These are phyloP conservation scores for Cladosporium sphaerospermum DNA, from an alignment of 2,329 filamentous ascomycete genomes.

Conservation along the genomic window DNA sequence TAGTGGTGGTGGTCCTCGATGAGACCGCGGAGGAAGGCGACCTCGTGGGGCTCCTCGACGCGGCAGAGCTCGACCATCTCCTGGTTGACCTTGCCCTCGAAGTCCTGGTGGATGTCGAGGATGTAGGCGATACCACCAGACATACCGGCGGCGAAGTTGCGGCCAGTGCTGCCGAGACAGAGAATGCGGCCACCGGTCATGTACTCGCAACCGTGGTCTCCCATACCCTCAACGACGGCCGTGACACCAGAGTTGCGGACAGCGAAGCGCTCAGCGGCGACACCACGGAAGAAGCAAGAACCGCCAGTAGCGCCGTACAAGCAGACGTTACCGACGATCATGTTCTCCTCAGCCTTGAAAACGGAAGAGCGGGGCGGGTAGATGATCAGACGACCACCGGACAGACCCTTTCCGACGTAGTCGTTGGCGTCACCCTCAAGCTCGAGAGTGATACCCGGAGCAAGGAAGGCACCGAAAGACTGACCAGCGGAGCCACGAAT, in stretches of 20 bases:
- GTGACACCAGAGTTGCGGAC: constrained; percentile 94
- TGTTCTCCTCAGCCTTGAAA: constrained; percentile 94
- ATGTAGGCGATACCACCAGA: constrained; percentile 96
- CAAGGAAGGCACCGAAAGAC: constrained; percentile 91
- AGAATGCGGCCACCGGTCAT: constrained; percentile 95
- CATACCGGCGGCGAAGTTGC: constrained; percentile 98
- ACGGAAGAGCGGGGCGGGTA: constrained; percentile 86
- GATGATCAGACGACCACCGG: constrained; percentile 84
- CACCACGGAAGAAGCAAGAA: constrained; percentile 92
- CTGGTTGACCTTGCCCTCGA: constrained; percentile 86
- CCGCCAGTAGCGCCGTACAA: constrained; percentile 89
- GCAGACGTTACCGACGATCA: constrained; percentile 89
- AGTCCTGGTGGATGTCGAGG: constrained; percentile 82
- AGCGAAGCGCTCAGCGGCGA: constrained; percentile 92
- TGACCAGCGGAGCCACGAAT: constrained; percentile 95
- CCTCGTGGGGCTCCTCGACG: constrained; percentile 78
- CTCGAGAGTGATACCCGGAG: constrained; percentile 87
- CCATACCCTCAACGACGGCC: constrained; percentile 91
- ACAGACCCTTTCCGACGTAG: constrained; percentile 93
- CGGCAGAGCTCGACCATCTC: constrained; percentile 93
- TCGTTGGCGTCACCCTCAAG: constrained; percentile 95
- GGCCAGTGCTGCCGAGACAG: constrained; percentile 79
- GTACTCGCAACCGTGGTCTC: constrained; percentile 96
- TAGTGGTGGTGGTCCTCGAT: constrained; percentile 98
- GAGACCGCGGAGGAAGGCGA: constrained; percentile 81